Base-by-base conservation (phyloP, 306 rosid species). In the Hippophae gyantsensis region DNA sequence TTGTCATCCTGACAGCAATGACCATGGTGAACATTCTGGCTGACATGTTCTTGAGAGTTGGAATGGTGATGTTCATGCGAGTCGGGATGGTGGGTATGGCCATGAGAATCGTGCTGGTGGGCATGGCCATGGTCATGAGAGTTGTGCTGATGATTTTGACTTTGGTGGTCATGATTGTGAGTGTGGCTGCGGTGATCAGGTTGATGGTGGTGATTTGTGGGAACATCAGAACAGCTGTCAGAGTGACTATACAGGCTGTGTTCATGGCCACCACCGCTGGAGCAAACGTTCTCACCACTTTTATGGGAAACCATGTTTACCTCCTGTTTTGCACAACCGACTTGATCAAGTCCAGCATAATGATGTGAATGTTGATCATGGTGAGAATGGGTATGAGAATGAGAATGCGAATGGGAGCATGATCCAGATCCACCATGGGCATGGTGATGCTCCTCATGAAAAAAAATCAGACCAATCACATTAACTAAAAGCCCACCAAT, bases 361-460 rank as follows among this genome's bases (percentile, higher is more conserved):
- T 59, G 68, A 26, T 68, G 77, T 7, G 18, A 49, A 63, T 87
- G 78, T 32, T 68, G 68, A 60, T 65, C 75, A 27, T 66, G 68
- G 46, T 69, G 69, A 7, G 79, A 65, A 41, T 72, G 62, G 23
- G 77, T 14, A 10, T 78, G 70, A 10, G 81, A 51, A 13, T 78
- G 71, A 5, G 57, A 51, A 58, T 75, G 78, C 0, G 74, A 52
- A 62, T 78, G 78, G 2, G 82, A 68, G 64, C 71, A 67, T 14
- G 80, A 71, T 50, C 87, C 87, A 13, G 89, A 72, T 61, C 79
- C 83, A 69, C 94, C 95, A 72, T 89, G 97, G 43, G 93, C 97
- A 73, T 82, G 97, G 74, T 86, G 97, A 74, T 89, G 97, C 79
- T 89, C 97, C 77, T 89, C 97, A 1, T 89, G 97, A 72, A 89